A percentile compares a stretch with the other conserved stretches of the same genome.
Evolutionary conservation across 2,329 filamentous ascomycete genomes (phyloP).

Genomic region (Ophiocordyceps australis): DNA sequence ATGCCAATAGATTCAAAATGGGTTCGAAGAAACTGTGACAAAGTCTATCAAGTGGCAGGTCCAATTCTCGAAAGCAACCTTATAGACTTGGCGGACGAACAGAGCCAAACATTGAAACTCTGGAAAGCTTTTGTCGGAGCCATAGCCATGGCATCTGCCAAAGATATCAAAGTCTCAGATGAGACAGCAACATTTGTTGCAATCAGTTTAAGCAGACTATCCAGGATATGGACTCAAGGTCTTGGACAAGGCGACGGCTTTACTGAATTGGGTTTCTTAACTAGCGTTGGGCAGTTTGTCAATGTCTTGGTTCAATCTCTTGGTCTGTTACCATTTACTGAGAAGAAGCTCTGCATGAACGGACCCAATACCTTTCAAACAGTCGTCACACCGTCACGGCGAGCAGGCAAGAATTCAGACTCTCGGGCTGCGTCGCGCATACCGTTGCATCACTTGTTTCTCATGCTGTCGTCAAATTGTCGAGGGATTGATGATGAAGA

Average conservation of each 20-base stretch:
- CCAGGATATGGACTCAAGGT: constrained; percentile 41
- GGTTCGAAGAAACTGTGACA: constrained; percentile 53
- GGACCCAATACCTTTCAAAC: constrained; percentile 39
- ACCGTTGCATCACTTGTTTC: constrained; percentile 48
- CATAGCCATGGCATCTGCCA: constrained; percentile 49
- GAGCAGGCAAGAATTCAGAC: constrained; percentile 32
- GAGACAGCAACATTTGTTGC: constrained; percentile 72
- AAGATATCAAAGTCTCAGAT: constrained; percentile 76
- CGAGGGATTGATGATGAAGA: constrained; percentile 27
- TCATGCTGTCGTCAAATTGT: constrained; percentile 35
- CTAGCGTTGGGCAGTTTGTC: constrained; percentile 32
- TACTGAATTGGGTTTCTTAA: constrained; percentile 30
- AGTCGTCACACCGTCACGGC: constrained; percentile 47
- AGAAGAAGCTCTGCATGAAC: constrained; percentile 35
- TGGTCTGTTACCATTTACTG: constrained; percentile 42
- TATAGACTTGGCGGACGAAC: constrained; percentile 39
- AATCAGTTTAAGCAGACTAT: constrained; percentile 49
- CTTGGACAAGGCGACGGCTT: constrained; percentile 22
- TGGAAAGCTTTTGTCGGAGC: constrained; percentile 45
- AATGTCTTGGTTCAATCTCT: constrained; percentile 29
- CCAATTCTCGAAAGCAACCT: constrained; percentile 45
- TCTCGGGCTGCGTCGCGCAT: constrained; percentile 30
- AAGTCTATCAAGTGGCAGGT: constrained; percentile 43
- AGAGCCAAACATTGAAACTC: constrained; percentile 31
- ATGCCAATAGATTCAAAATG: constrained; percentile 72